Conservation (phyloP, 345 rosid species). For the Citrus cavaleriei region DNA sequence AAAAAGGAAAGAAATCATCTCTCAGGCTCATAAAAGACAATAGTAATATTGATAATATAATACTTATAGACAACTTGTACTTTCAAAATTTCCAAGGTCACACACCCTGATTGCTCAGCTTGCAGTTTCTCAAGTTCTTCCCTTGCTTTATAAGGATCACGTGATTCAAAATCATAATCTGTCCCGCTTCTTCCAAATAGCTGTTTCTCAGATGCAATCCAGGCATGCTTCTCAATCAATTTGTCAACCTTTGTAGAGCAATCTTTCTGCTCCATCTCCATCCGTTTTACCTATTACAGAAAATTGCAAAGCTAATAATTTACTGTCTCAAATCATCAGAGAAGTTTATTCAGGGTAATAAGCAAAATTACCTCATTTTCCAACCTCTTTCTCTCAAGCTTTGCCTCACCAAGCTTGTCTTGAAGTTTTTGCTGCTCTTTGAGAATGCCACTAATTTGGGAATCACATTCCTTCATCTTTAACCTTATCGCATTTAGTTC, state of each 20-base stretch:
- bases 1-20: constrained; percentile 3
- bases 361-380: constrained; percentile 82
- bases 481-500: constrained; percentile 62
- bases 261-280: constrained; percentile 90
- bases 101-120: constrained; percentile 83
- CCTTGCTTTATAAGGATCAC: constrained; percentile 70
- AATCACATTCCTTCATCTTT: constrained; percentile 92
- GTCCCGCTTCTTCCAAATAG: constrained; percentile 97
- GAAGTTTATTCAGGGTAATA: neutral
- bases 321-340: constrained; percentile 1
- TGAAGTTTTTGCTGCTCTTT: constrained; percentile 73
- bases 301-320: neutral
- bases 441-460: constrained; percentile 66
- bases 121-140: constrained; percentile 83
- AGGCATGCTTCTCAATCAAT: constrained; percentile 88
- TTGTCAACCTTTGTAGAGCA: constrained; percentile 78
- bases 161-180: constrained; percentile 82
- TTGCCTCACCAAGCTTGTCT: constrained; percentile 63
- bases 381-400: constrained; percentile 85
- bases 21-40: constrained; percentile 3
- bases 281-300: constrained; percentile 53
- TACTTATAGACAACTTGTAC: neutral
- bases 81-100: constrained; percentile 5
- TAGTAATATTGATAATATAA: neutral
- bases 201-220: constrained; percentile 92